Percentiles rank a stretch among this genome's conserved stretches.
phyloP scores from a whole-genome alignment of 306 rosid genomes.

The Prunus fruticosa region DNA sequence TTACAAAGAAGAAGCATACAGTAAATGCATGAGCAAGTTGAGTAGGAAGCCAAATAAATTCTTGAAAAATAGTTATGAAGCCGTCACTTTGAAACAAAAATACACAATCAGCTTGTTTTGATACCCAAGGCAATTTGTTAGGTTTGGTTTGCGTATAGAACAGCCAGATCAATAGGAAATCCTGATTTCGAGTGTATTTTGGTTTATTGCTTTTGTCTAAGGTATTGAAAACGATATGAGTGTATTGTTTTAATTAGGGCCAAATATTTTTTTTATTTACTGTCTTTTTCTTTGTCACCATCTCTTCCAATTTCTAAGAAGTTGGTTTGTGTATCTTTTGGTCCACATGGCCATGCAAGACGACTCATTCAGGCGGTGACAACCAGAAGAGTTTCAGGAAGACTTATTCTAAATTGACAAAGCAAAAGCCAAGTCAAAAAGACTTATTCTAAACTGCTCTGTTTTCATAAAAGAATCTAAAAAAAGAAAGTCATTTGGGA shows the following conservation, averaged over 20 bases:
- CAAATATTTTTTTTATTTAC: background rate
- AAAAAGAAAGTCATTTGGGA: background rate
- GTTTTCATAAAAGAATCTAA: background rate
- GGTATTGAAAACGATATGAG: background rate
- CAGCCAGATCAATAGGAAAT: background rate
- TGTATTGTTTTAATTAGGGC: background rate
- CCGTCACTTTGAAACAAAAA: background rate
- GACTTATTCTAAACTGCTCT: background rate
- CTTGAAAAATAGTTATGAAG: background rate
- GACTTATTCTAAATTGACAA: background rate
- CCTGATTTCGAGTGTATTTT: background rate
- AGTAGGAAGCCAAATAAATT: conserved; percentile 6
- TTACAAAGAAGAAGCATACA: background rate
- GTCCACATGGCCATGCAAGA: background rate
- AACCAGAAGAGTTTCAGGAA: background rate
- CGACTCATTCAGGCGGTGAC: background rate
- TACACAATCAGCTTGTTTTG: background rate
- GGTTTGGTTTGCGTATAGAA: conserved; percentile 33
- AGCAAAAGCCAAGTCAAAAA: background rate
- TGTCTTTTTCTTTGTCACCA: background rate
- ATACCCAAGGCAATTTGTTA: background rate
- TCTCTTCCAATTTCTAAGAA: background rate
- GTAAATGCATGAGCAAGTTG: background rate
- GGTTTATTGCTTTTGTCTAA: background rate
- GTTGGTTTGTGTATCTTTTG: background rate